phyloP scores from a whole-genome alignment of 2,329 filamentous ascomycete species.

The Xylariaceae sp. region DNA sequence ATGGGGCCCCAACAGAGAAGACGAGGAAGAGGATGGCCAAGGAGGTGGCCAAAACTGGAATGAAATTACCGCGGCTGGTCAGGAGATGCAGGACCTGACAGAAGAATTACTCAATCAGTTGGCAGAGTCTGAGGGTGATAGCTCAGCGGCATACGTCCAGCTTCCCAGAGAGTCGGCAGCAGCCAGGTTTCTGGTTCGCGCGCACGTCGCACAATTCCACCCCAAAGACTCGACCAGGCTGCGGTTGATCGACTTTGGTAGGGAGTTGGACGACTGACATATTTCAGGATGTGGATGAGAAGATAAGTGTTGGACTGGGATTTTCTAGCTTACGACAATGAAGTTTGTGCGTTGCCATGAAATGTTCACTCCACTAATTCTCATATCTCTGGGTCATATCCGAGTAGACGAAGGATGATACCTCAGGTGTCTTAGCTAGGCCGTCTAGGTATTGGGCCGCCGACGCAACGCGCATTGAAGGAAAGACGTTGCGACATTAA shows the following conservation, averaged over 20 bases:
- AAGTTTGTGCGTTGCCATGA: too few species aligned
- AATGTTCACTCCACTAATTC: too few species aligned
- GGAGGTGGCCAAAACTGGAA: slow-evolving; percentile 35
- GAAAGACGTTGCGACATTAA: too few species aligned
- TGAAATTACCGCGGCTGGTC: slow-evolving; percentile 49
- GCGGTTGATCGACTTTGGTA: slow-evolving; percentile 62
- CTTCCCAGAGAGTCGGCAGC: slow-evolving; percentile 61
- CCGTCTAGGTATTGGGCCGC: too few species aligned
- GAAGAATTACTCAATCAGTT: slow-evolving; percentile 61
- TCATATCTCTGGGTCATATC: too few species aligned
- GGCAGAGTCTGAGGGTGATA: slow-evolving; percentile 52
- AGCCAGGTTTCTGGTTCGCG: slow-evolving; percentile 61
- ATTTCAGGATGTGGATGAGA: not conserved
- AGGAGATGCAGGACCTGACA: slow-evolving; percentile 59
- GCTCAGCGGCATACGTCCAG: slow-evolving; percentile 55
- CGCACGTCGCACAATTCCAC: slow-evolving; percentile 65
- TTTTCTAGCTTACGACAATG: too few species aligned
- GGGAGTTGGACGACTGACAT: slow-evolving; percentile 55
- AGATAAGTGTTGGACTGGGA: too few species aligned
- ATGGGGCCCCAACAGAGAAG: slow-evolving; percentile 44
- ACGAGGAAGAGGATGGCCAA: slow-evolving; percentile 23
- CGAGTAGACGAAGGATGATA: too few species aligned
- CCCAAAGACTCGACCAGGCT: slow-evolving; percentile 60
- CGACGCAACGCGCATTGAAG: too few species aligned
- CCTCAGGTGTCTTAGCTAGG: too few species aligned